Base-by-base conservation (phyloP, 805 yeast genomes). In the Pichia paraexigua region DNA sequence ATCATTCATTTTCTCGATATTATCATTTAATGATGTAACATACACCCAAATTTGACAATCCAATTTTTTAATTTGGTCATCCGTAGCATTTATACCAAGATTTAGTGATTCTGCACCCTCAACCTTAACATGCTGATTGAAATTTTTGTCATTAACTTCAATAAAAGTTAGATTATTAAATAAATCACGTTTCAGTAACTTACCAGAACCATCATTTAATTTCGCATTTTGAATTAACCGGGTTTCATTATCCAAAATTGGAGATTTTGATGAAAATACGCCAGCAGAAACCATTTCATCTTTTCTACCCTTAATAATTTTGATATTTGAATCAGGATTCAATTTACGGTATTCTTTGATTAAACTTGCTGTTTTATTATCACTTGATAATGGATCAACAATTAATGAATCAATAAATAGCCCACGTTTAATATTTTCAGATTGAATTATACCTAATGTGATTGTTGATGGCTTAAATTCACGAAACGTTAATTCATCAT, bases 11-110 rank as follows among this genome's bases (percentile, higher is more conserved):
- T 59, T 59, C 11, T 58, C 44, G 21, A 55, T 49, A 30, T 62
- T 66, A 2, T 60, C 54, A 5, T 58, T 43, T 20, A 55, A 52
- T 3, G 58, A 51, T 28, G 60, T 63, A 44, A 65, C 60, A 45
- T 60, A 64, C 13, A 68, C 57, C 52, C 63, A 65, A 42, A 65
- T 32, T 50, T 69, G 71, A 51, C 68, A 62, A 30, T 56, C 59
- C 9, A 47, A 43, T n/a, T 40, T 37, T 20, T 32, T 41, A 9
- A 54, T 45, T 39, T 45, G 28, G 24, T 35, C 40, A 27, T 21
- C 46, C 11, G 18, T 41, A 4, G 37, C 32, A 6, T 21, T 42
- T n/a, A 30, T 37, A 15, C 42, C 46, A 7, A 60, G 20, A 10
- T 55, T 46, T 18, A 56, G 44, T 3, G 52, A 39, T 10, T 53